Evolutionary conservation across 1,284 basidiomycete species (phyloP), one percentile per base, ranked within the genome.

Genomic region (Cryptococcus sp.): DNA sequence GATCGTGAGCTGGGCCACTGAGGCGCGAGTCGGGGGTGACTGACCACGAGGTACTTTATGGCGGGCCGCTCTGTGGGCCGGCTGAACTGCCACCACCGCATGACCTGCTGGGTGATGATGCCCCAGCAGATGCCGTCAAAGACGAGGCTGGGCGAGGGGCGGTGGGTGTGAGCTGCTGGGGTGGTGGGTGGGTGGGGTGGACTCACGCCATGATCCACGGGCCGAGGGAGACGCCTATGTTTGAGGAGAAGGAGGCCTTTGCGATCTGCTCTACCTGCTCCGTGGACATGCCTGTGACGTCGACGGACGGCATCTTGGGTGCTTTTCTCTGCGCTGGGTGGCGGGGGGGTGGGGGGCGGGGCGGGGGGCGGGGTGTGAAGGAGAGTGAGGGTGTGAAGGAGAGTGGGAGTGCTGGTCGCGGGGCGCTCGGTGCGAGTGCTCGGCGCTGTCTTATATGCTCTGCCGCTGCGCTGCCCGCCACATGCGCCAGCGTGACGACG

Each of bases 161-260:
- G 15, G 4, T 13, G 12, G 15, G 35, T 21, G n/a, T 46, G 3
- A 24, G 21, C 3, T 38, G 36, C 20, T 23, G 37, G 16, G 50
- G 13, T n/a, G n/a, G 24, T 42, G 8, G 37, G 24, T 42, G 8
- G 37, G 16, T 39, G n/a, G 21, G 15, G 3, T 20, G 5, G 28
- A 52, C 55, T 48, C 39, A 57, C 55, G 48, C 54, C 35, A 56
- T 21, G 13, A 56, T 18, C 28, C 40, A 56, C 8, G 48, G 54
- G 4, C 54, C 55, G 13, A 52, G 15, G 36, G 46, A 37, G 44
- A 23, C 46, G 20, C 39, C 39, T 33, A 47, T 16, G 43, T 52
- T 18, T 0, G 20, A n/a, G 15, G 37, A 50, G 36, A 57, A 42
- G 4, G 50, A 37, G 23, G 35, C 42, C 21, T 46, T 7, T 24